Evolutionary conservation across 371 early-diverging fungal species (phyloP), one percentile per base, ranked within the genome.

Genomic region (Mortierella sp.): DNA sequence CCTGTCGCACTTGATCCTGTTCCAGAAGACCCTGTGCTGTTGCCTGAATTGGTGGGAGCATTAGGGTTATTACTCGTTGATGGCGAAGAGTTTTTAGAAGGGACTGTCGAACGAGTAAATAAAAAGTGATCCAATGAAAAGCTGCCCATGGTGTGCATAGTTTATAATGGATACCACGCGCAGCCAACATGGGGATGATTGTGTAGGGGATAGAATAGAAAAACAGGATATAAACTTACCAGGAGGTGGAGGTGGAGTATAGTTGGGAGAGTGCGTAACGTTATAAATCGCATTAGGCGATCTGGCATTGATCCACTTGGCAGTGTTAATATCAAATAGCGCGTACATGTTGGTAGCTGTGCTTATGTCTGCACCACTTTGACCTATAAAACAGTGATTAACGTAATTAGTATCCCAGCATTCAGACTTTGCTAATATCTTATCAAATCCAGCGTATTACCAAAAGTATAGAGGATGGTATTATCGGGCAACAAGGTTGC

Each of bases 381-480:
- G 73, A 37, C 78, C 78, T 78, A 60, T 16, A 24, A 14, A 49
- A 8, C 1, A 30, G 18, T 12, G 26, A 54, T 26, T 2, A 54
- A 5, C 26, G 3, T 12, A 14, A 11, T 54, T 22, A 54, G 28
- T 54, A 54, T 14, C 14, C 18, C 12, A 54, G 10, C 20, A 47
- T 47, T 20, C 2, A 18, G 20, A 47, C 20, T 1, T 47, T 54
- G 1, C 1, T 14, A 26, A 5, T 26, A 54, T 26, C 22, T 14
- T 18, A 26, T 5, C 54, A 28, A 54, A 8, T 26, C 26, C 22
- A 26, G 28, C 2, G 1, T 49, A 37, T 49, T 71, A 75, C 80
- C 80, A 40, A 75, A 80, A 16, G 52, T 72, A 58, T 72, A 64
- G 52, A 80, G 20, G n/a, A 80, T 72, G 0, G 65, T 66, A 49